Evolutionary conservation across 352 stramenopile species (phyloP).

Genomic region (Pythium rishiriense): DNA sequence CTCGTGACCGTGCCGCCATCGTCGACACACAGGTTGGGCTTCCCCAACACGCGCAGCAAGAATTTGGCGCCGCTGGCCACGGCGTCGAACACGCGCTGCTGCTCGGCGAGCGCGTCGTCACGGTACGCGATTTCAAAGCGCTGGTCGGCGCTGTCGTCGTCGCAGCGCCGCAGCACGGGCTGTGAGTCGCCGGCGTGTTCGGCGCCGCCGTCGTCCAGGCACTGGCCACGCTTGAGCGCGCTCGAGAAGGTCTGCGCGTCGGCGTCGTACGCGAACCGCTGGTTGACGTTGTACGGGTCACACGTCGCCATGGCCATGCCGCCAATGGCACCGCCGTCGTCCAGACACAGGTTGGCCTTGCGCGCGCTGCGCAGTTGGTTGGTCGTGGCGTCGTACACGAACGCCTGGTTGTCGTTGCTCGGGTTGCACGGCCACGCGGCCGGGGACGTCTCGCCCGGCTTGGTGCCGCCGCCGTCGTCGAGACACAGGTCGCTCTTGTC

Average conservation of each 20-base stretch:
- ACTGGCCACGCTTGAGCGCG: slow-evolving; percentile 31
- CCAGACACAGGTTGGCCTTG: slow-evolving; percentile 13
- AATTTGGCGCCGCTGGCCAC: slow-evolving; percentile 10
- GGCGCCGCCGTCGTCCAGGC: slow-evolving; percentile 35
- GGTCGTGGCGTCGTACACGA: slow-evolving; percentile 11
- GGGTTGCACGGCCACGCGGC: slow-evolving; percentile 2
- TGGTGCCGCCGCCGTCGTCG: slow-evolving; percentile 29
- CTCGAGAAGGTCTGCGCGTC: slow-evolving; percentile 30
- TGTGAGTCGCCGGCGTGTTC: not conserved
- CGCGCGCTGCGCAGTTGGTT: slow-evolving; percentile 14
- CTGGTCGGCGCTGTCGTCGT: slow-evolving; percentile 6
- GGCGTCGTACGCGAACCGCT: slow-evolving; percentile 33
- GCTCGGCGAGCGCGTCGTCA: not conserved
- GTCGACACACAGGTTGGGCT: slow-evolving; percentile 13
- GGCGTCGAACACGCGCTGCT: not conserved
- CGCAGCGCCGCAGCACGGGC: not conserved
- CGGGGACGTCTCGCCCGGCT: not conserved
- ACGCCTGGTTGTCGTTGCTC: slow-evolving; percentile 7
- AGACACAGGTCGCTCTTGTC: slow-evolving; percentile 35
- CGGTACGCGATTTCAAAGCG: slow-evolving; percentile 8
- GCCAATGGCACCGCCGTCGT: slow-evolving; percentile 5
- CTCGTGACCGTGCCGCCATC: not conserved
- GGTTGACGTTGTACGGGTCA: slow-evolving; percentile 27
- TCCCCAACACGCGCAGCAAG: slow-evolving; percentile 1
- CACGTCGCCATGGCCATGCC: slow-evolving; percentile 19